Evolutionary conservation across 1,284 basidiomycete genomes (phyloP).

Genomic region (Athelia sp.): DNA sequence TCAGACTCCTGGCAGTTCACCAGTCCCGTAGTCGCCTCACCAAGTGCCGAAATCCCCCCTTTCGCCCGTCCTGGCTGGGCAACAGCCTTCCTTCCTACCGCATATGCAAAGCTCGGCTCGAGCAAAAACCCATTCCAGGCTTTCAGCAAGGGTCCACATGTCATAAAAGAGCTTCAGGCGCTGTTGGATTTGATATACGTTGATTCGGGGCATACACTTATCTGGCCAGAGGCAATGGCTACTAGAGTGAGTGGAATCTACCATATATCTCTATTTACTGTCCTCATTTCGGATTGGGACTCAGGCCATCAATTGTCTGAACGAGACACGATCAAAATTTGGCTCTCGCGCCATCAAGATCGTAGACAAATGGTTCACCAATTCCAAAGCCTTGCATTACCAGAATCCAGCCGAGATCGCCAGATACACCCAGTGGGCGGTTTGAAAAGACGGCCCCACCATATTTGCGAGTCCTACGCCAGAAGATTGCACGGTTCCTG

Average conservation of each 20-base stretch:
- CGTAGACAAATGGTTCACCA: neutral
- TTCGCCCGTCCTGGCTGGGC: constrained; percentile 1
- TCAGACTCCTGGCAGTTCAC: neutral
- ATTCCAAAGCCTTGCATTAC: neutral
- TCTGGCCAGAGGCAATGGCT: neutral
- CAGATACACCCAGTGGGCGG: neutral
- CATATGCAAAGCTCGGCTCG: neutral
- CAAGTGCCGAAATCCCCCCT: neutral
- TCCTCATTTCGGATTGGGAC: neutral
- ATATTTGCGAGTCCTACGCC: neutral
- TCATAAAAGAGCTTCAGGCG: neutral
- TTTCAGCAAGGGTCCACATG: neutral
- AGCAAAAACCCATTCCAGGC: neutral
- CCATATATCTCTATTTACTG: neutral
- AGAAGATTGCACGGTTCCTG: neutral
- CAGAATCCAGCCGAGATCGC: neutral
- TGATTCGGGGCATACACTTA: neutral
- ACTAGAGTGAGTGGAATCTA: neutral
- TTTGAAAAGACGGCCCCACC: neutral
- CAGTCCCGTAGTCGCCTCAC: neutral
- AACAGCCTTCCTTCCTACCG: neutral
- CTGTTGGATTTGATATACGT: neutral
- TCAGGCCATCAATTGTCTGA: neutral
- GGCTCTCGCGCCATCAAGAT: neutral
- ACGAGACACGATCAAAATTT: neutral